These are phyloP conservation scores for Populus nigra DNA, from an alignment of 345 rosid genomes.

Conservation along the genomic window DNA sequence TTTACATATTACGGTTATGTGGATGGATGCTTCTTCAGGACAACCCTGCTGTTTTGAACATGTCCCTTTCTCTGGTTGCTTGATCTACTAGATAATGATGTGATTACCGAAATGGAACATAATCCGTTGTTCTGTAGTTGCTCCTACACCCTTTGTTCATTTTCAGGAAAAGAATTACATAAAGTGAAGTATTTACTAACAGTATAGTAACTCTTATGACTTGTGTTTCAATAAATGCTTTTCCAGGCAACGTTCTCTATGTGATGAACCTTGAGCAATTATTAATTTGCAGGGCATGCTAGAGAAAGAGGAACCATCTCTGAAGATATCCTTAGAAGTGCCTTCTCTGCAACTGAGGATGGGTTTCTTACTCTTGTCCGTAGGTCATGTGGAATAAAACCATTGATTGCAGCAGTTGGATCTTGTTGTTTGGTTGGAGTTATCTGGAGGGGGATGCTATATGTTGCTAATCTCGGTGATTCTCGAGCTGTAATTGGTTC, in stretches of 20 bases:
- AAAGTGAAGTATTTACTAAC: not conserved
- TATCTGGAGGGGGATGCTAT: conserved; percentile 75
- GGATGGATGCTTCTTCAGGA: not conserved
- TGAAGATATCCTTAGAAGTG: conserved; percentile 64
- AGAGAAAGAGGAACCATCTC: conserved; percentile 56
- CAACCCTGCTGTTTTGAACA: not conserved
- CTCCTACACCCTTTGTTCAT: not conserved
- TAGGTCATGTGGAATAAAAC: conserved; percentile 60
- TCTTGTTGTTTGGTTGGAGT: conserved; percentile 93
- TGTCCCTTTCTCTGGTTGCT: not conserved
- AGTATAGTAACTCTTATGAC: not conserved
- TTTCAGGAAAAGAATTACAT: not conserved
- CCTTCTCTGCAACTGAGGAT: conserved; percentile 80
- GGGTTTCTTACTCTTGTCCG: conserved; percentile 88
- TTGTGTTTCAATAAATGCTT: not conserved
- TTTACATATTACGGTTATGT: not conserved
- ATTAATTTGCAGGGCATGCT: conserved; percentile 51
- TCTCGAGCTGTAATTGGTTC: conserved; percentile 89
- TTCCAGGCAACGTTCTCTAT: not conserved
- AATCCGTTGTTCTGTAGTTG: not conserved
- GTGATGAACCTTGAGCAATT: conserved; percentile 9
- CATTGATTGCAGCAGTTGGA: conserved; percentile 80
- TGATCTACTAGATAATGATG: not conserved
- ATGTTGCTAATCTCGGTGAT: conserved; percentile 87
- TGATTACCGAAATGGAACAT: not conserved